Evolutionary conservation across 176 grass and related monocot genomes (phyloP), one percentile per base, ranked within the genome.

Genomic region (Saccharum officinarum): DNA sequence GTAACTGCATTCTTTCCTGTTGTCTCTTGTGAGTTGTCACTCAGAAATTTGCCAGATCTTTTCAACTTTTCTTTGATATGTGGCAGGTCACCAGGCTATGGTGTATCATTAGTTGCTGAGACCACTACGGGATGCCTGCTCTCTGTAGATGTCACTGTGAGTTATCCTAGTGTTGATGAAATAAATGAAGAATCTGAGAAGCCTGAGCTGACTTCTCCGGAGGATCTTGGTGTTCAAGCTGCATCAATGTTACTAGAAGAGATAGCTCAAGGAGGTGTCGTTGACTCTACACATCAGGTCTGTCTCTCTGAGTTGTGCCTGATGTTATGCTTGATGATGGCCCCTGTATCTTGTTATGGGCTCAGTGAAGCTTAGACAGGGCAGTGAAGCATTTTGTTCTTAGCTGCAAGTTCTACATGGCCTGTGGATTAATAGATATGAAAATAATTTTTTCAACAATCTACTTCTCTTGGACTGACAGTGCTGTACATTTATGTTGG

Each of bases 251-350:
- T 98, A 50, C 88, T 98, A 61, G 89, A 86, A 82, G 96, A 95
- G 70, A 83, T 95, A 26, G 89, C 85, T 62, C 96, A 91, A 76
- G 96, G 93, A 71, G 96, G 95, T 67, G 96, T 95, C 66, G 89
- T 98, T 75, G 96, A 98, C 81, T 98, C 96, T 10, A 89, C 83
- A 60, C 95, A 98, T 75, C 93, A 98, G 95, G 95, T 98, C 8
- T 36, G 9, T 15, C 5, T 84, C 80, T 89, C 61, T 74, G 68
- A 67, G 47, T 23, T 77, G 12, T 39, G 39, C 10, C 54, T 67
- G 77, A 39, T 88, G 3, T 10, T 70, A 62, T 11, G 10, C 22
- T 71, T 44, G 17, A 33, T 25, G 14, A 62, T 28, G 12, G 69
- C 15, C 30, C 30, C 11, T 57, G 4, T 70, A 52, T 81, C 45